phyloP scores from a whole-genome alignment of 1,139 yeast genomes.

The Diutina catenulata region DNA sequence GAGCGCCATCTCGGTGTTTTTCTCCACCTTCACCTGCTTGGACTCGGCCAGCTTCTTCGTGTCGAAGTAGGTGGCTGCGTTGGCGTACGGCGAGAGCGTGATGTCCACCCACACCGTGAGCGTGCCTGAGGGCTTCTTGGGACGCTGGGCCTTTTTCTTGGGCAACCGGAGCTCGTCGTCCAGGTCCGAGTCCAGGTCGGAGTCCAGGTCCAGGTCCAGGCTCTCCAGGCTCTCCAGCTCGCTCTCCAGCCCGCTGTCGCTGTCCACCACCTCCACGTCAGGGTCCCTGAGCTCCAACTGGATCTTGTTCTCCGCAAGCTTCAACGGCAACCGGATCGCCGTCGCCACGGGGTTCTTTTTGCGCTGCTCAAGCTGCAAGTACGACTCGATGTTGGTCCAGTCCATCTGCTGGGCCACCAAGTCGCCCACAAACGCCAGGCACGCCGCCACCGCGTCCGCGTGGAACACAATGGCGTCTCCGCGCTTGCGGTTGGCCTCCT shows the following conservation, averaged over 20 bases:
- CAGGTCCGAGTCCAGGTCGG: slow-evolving; percentile 19
- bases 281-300: slow-evolving; percentile 44
- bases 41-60: slow-evolving; percentile 65
- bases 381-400: slow-evolving; percentile 80
- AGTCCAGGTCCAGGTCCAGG: slow-evolving; percentile 12
- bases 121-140: slow-evolving; percentile 23
- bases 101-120: slow-evolving; percentile 51
- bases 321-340: slow-evolving; percentile 54
- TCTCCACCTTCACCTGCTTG: slow-evolving; percentile 72
- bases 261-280: slow-evolving; percentile 13
- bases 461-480: slow-evolving; percentile 67
- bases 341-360: slow-evolving; percentile 57
- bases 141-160: slow-evolving; percentile 11
- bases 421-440: slow-evolving; percentile 54
- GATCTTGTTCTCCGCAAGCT: slow-evolving; percentile 59
- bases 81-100: slow-evolving; percentile 70
- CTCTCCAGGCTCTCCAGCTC: too few species aligned
- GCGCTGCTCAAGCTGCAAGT: slow-evolving; percentile 57
- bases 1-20: slow-evolving; percentile 67
- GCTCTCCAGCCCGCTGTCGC: slow-evolving; percentile 9
- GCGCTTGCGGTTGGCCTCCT: slow-evolving; percentile 48
- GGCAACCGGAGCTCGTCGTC: slow-evolving; percentile 13
- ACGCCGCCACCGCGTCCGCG: slow-evolving; percentile 63
- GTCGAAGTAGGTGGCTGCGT: slow-evolving; percentile 79
- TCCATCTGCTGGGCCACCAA: slow-evolving; percentile 82